Conservation (phyloP, 768 basidiomycete species). For the Russula abietina region DNA sequence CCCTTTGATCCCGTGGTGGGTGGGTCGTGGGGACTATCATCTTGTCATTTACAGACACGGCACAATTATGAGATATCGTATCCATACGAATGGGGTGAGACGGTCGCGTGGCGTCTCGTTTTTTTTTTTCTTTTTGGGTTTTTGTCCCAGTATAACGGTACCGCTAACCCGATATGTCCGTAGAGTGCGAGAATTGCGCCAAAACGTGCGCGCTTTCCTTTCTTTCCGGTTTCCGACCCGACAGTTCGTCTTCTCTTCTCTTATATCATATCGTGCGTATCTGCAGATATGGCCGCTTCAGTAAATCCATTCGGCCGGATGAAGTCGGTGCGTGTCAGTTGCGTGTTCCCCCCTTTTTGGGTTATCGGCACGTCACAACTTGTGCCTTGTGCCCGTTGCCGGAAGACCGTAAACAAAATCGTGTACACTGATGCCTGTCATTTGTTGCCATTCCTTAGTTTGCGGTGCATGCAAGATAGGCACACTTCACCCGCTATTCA, state of each 20-base stretch:
- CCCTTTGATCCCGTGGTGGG: no score
- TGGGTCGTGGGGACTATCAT: neutral
- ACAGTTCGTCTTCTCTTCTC: neutral
- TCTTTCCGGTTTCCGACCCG: neutral
- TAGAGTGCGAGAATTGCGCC: slow-evolving; percentile 59
- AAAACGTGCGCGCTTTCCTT: slow-evolving; percentile 46
- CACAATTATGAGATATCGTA: slow-evolving; percentile 74
- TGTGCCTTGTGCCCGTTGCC: slow-evolving; percentile 9
- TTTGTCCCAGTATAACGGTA: neutral
- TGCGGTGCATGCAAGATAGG: slow-evolving; percentile 64
- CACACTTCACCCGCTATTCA: slow-evolving; percentile 52
- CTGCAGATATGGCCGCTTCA: slow-evolving; percentile 64
- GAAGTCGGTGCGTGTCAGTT: slow-evolving; percentile 47
- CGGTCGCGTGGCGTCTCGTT: neutral
- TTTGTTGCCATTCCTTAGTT: slow-evolving; percentile 41
- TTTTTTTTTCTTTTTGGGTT: neutral
- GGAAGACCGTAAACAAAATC: neutral
- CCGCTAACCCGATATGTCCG: slow-evolving; percentile 18
- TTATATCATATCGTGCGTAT: neutral
- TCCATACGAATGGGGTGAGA: slow-evolving; percentile 67
- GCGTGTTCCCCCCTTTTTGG: neutral
- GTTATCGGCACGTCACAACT: neutral
- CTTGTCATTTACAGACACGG: slow-evolving; percentile 37
- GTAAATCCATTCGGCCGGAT: slow-evolving; percentile 62
- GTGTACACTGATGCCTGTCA: neutral